Conservation (phyloP, 192 early-diverging fungal species). For the Podila horticola region DNA sequence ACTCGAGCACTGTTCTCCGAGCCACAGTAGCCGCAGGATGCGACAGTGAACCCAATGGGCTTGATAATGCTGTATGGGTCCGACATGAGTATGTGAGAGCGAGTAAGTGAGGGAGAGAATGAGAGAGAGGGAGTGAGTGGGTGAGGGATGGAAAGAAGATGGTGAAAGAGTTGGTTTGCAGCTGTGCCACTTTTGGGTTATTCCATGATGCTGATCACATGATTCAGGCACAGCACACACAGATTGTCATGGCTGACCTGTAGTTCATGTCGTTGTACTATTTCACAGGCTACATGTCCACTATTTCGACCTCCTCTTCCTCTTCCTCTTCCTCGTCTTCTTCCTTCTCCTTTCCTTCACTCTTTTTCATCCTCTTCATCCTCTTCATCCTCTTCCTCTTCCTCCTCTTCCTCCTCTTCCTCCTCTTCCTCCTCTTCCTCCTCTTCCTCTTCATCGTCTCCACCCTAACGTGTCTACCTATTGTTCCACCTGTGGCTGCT, state of each 20-base stretch:
- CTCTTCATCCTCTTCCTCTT: neutral
- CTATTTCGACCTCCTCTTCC: neutral
- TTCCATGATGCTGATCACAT: too few species aligned
- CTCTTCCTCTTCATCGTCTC: neutral
- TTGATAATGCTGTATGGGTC: constrained; percentile 47
- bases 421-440: neutral
- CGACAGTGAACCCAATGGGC: constrained; percentile 44
- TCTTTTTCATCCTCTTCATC: neutral
- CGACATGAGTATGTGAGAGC: constrained; percentile 13
- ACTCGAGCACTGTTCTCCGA: constrained; percentile 37
- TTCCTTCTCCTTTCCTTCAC: neutral
- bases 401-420: neutral
- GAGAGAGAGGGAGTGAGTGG: neutral
- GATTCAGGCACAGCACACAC: too few species aligned
- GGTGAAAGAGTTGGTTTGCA: neutral
- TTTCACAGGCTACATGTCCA: too few species aligned
- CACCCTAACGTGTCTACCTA: neutral
- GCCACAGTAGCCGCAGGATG: constrained; percentile 49
- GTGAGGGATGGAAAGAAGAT: neutral
- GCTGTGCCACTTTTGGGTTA: too few species aligned
- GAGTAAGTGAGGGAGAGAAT: neutral
- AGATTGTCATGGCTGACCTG: too few species aligned
- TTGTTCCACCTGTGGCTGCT: too few species aligned
- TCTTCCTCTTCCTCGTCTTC: neutral
- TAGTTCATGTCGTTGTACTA: too few species aligned